These are phyloP conservation scores for Camelina neglecta DNA, from an alignment of 345 rosid species.

Conservation along the genomic window DNA sequence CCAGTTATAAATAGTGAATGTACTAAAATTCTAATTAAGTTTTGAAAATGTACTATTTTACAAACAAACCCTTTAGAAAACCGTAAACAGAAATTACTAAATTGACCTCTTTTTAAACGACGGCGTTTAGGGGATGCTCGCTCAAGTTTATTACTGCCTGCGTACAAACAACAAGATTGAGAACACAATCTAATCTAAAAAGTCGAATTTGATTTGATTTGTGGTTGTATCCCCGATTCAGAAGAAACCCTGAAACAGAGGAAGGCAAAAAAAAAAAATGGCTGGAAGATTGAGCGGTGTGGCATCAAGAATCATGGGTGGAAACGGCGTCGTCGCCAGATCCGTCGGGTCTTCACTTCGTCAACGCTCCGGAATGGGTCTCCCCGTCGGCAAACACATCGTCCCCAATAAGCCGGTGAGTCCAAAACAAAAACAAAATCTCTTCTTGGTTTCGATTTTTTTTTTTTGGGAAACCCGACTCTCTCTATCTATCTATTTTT, in stretches of 20 bases:
- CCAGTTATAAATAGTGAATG: no score
- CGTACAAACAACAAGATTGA: no score
- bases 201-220: background rate
- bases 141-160: no score
- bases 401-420: constrained; percentile 94
- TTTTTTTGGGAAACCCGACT: constrained; percentile 5
- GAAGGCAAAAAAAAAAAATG: constrained; percentile 46
- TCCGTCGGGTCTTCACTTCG: constrained; percentile 81
- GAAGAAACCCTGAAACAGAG: constrained; percentile 2
- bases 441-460: background rate
- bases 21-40: no score
- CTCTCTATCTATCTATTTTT: background rate
- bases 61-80: no score
- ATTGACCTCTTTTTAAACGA: no score
- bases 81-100: no score
- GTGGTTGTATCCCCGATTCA: constrained; percentile 8
- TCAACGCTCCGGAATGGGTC: constrained; percentile 94
- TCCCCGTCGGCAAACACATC: constrained; percentile 92
- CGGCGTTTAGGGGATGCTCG: no score
- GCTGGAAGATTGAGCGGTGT: constrained; percentile 80
- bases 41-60: no score
- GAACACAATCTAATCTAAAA: no score
- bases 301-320: constrained; percentile 83
- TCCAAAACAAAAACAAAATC: background rate
- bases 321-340: constrained; percentile 78